A percentile compares a stretch with the other conserved stretches of the same genome.
Conservation (phyloP, 768 basidiomycete genomes). For the Mycena polygramma region DNA sequence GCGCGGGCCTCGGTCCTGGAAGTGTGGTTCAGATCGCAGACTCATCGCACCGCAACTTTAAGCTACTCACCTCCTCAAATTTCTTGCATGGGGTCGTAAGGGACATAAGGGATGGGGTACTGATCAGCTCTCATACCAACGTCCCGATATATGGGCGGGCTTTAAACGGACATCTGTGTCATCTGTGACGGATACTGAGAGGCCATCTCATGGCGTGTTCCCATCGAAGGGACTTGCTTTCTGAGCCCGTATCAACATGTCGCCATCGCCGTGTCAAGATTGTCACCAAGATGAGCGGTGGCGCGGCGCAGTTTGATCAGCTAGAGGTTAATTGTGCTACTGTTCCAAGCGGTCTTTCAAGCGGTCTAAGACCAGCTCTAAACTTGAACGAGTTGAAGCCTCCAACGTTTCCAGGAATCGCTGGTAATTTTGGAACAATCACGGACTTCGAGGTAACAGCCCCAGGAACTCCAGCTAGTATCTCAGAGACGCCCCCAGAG, state of each 20-base stretch:
- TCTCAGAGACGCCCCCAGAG: no score
- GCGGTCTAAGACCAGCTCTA: no score
- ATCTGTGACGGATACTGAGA: slow-evolving; percentile 6
- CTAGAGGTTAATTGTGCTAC: no score
- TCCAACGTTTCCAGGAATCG: no score
- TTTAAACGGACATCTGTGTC: not conserved
- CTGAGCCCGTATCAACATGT: slow-evolving; percentile 1
- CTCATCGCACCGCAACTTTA: not conserved
- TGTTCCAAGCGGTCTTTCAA: no score
- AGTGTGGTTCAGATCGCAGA: not conserved
- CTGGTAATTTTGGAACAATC: no score
- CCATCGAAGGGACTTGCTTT: not conserved
- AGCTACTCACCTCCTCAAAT: slow-evolving; percentile 12
- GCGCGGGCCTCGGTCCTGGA: not conserved
- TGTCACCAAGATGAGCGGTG: no score
- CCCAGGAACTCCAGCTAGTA: no score
- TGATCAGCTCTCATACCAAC: slow-evolving; percentile 9
- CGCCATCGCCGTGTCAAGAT: not conserved
- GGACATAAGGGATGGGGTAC: slow-evolving; percentile 10
- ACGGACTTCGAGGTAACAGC: no score
- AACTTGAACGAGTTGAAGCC: no score
- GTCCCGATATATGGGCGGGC: slow-evolving; percentile 13
- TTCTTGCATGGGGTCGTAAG: slow-evolving; percentile 9
- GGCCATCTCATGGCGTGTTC: not conserved
- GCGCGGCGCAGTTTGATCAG: no score